Percentiles rank a stretch among this genome's conserved stretches.
These are phyloP conservation scores for Petunia axillaris DNA, from an alignment of 257 asterid species.

Conservation along the genomic window DNA sequence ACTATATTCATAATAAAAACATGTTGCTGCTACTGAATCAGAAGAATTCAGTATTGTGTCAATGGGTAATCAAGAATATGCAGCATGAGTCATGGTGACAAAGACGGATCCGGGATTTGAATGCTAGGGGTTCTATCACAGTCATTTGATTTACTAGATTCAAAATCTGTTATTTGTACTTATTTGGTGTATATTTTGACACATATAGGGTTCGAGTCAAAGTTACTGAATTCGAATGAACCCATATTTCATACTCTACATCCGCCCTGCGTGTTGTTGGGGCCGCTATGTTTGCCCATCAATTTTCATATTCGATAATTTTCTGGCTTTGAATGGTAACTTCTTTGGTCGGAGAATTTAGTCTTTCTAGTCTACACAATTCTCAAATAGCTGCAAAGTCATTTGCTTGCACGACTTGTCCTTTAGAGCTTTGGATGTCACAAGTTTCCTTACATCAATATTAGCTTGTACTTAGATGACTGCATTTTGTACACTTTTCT, in stretches of 20 bases:
- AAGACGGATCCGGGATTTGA: too few relatives aligned
- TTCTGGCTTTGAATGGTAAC: slow-evolving; percentile 21
- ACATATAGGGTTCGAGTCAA: too few relatives aligned
- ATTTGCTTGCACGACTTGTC: neutral
- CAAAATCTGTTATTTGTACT: too few relatives aligned
- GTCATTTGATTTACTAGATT: too few relatives aligned
- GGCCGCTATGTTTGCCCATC: neutral
- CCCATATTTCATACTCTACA: too few relatives aligned
- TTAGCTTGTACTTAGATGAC: slow-evolving; percentile 1
- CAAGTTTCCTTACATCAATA: neutral
- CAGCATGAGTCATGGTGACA: slow-evolving; percentile 19
- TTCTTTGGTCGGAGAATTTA: neutral
- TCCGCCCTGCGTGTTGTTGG: neutral
- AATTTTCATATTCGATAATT: neutral
- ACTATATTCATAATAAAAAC: neutral
- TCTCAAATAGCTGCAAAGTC: neutral
- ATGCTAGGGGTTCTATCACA: too few relatives aligned
- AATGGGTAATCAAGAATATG: slow-evolving; percentile 8
- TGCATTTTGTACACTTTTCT: neutral
- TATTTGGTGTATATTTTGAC: too few relatives aligned
- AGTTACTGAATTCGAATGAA: too few relatives aligned
- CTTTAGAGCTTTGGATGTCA: neutral
- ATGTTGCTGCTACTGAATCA: neutral
- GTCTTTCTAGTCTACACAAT: neutral
- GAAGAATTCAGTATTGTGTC: neutral